Evolutionary conservation across 192 early-diverging fungal species (phyloP).

Genomic region (Phlyctochytrium planicorne): DNA sequence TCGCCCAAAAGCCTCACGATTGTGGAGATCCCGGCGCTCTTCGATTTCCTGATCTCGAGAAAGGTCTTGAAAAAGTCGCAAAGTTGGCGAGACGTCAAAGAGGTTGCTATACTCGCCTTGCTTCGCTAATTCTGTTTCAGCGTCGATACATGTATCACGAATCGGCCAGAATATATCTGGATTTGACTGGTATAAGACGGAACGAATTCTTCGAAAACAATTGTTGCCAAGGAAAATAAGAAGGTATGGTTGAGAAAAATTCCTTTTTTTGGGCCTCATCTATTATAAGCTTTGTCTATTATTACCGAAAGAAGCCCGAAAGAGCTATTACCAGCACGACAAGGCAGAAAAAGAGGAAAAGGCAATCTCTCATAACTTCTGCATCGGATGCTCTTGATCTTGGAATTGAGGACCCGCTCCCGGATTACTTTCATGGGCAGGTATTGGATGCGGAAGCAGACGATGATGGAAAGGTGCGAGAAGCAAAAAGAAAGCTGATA

Average conservation of each 20-base stretch:
- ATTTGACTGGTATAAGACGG: slow-evolving; percentile 32
- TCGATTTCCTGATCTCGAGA: slow-evolving; percentile 22
- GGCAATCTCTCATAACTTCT: not conserved
- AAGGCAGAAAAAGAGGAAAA: not conserved
- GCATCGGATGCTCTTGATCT: not conserved
- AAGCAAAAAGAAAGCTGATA: no score
- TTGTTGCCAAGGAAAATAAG: slow-evolving; percentile 11
- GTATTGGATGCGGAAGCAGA: not conserved
- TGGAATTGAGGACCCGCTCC: not conserved
- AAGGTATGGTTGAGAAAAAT: slow-evolving; percentile 1
- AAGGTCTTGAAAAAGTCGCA: slow-evolving; percentile 13
- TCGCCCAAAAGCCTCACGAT: slow-evolving; percentile 19
- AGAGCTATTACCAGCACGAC: not conserved
- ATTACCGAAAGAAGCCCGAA: no score
- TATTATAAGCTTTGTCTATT: no score
- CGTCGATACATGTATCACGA: slow-evolving; percentile 24
- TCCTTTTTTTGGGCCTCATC: not conserved
- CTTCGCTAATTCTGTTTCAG: slow-evolving; percentile 6
- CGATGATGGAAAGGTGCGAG: slow-evolving; percentile 2
- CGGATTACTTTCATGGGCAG: not conserved
- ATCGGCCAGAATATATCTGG: slow-evolving; percentile 23
- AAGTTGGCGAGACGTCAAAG: slow-evolving; percentile 16
- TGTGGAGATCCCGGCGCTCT: slow-evolving; percentile 11
- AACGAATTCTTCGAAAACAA: slow-evolving; percentile 28
- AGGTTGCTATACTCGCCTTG: slow-evolving; percentile 3